Conservation (phyloP, 495 filamentous ascomycete genomes). For the Rusavskia elegans region DNA sequence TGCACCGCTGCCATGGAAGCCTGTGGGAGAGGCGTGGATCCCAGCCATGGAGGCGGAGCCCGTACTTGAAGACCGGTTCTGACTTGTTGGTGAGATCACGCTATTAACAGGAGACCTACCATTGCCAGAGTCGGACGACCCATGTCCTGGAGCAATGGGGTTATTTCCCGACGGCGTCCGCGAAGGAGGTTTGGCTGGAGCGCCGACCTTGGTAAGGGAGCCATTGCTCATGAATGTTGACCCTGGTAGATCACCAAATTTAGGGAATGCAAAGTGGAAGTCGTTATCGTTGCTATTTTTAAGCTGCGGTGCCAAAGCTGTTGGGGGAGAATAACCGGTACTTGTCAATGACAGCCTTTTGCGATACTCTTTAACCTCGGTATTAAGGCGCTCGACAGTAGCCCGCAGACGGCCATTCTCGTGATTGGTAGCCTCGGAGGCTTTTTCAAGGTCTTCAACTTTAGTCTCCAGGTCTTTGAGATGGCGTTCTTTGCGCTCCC, state of each 20-base stretch:
- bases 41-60: background rate
- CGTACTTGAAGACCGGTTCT: background rate
- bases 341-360: slow-evolving; percentile 56
- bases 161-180: slow-evolving; percentile 15
- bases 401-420: slow-evolving; percentile 75
- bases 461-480: slow-evolving; percentile 91
- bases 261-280: slow-evolving; percentile 91
- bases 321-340: slow-evolving; percentile 29
- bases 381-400: slow-evolving; percentile 73
- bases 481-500: slow-evolving; percentile 96
- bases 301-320: slow-evolving; percentile 19
- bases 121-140: slow-evolving; percentile 12
- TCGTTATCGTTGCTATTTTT: slow-evolving; percentile 43
- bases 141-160: slow-evolving; percentile 10
- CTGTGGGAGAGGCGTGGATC: slow-evolving; percentile 9
- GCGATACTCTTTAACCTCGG: slow-evolving; percentile 77
- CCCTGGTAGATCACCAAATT: slow-evolving; percentile 53
- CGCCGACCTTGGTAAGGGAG: slow-evolving; percentile 13
- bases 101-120: slow-evolving; percentile 1
- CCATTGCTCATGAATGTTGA: slow-evolving; percentile 40
- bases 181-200: slow-evolving; percentile 7
- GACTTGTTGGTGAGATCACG: background rate
- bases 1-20: slow-evolving; percentile 20
- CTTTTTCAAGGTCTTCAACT: slow-evolving; percentile 80
- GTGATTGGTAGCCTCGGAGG: slow-evolving; percentile 63